Evolutionary conservation across 257 asterid species (phyloP).

Genomic region (Primulina eburnea): DNA sequence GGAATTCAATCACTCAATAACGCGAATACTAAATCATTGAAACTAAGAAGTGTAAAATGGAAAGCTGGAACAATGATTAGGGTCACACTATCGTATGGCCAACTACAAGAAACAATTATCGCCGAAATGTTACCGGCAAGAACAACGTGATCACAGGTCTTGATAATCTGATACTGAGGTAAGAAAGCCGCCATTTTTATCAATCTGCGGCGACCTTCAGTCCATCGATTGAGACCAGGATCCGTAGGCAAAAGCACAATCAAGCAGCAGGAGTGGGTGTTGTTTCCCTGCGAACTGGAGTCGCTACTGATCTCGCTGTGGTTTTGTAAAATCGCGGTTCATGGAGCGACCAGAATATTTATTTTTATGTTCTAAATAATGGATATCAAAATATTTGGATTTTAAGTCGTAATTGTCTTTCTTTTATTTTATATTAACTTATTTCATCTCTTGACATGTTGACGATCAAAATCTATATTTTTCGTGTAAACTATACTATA

Average conservation of each 20-base stretch:
- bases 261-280: background rate
- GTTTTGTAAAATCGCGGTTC: background rate
- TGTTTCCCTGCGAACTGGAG: background rate
- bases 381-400: no score
- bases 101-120: background rate
- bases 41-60: background rate
- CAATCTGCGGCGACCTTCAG: slow-evolving; percentile 47
- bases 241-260: background rate
- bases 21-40: background rate
- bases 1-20: background rate
- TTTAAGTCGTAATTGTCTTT: no score
- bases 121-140: slow-evolving; percentile 58
- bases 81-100: background rate
- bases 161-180: slow-evolving; percentile 95
- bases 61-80: slow-evolving; percentile 13
- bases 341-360: no score
- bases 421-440: no score
- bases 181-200: slow-evolving; percentile 78
- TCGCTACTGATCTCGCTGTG: background rate
- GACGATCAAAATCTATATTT: no score
- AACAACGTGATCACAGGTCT: slow-evolving; percentile 72
- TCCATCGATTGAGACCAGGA: slow-evolving; percentile 29
- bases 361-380: background rate
- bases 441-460: no score
- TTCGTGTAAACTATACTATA: no score